A percentile compares a stretch with the other conserved stretches of the same genome.
phyloP scores from a whole-genome alignment of 108 stramenopile genomes.

The Epithemia pelagica region DNA sequence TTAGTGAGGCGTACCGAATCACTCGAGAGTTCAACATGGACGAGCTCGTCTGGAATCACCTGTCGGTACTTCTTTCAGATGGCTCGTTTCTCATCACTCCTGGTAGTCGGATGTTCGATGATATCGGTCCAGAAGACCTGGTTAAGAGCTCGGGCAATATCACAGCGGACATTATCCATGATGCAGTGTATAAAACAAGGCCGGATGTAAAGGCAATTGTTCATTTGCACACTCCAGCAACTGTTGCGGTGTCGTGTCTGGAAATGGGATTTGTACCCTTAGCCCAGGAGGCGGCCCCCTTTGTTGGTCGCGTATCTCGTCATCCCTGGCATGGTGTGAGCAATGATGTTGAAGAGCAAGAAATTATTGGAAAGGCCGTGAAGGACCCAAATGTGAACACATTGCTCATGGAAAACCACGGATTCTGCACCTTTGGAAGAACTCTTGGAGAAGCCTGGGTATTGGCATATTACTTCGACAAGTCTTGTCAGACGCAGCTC shows the following conservation, averaged over 20 bases:
- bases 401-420: constrained; percentile 59
- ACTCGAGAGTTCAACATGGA: constrained; percentile 54
- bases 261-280: constrained; percentile 48
- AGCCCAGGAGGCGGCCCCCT: constrained; percentile 48
- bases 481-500: constrained; percentile 38
- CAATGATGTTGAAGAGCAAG: constrained; percentile 40
- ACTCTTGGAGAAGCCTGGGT: constrained; percentile 53
- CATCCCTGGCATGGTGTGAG: constrained; percentile 55
- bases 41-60: constrained; percentile 67
- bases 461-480: constrained; percentile 62
- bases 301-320: constrained; percentile 41
- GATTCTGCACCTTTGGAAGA: constrained; percentile 39
- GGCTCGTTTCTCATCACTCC: constrained; percentile 52
- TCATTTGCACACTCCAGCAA: constrained; percentile 54
- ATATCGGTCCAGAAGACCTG: constrained; percentile 49
- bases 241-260: constrained; percentile 53
- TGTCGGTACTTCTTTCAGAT: constrained; percentile 36
- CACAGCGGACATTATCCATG: constrained; percentile 62
- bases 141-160: constrained; percentile 41
- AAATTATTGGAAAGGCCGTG: constrained; percentile 35
- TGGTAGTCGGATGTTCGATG: constrained; percentile 36
- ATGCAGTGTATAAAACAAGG: constrained; percentile 45
- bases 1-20: constrained; percentile 28
- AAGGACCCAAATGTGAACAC: constrained; percentile 36
- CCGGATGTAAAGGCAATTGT: constrained; percentile 56